Conservation (phyloP, 2,329 filamentous ascomycete genomes). For the Cladosporium velox region DNA sequence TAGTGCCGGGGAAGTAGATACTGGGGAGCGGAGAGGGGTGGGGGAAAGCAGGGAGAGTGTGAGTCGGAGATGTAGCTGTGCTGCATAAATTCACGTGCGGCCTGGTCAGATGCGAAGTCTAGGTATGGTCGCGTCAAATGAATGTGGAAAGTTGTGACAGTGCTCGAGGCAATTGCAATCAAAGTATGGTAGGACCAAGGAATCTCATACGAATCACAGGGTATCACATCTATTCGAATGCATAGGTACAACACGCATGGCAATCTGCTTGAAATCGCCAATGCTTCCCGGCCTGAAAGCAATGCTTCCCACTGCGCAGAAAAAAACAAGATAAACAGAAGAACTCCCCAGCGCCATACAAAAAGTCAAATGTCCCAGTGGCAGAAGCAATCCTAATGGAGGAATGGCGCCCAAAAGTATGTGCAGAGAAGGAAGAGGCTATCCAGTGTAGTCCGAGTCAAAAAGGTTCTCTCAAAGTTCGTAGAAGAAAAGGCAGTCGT, state of each 20-base stretch:
- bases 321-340: background rate
- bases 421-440: conserved; percentile 2
- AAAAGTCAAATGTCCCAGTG: background rate
- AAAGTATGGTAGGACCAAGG: background rate
- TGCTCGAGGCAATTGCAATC: background rate
- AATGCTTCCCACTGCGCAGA: background rate
- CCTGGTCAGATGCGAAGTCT: too few species aligned
- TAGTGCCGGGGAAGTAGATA: background rate
- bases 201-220: conserved; percentile 18
- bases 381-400: background rate
- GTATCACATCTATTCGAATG: conserved; percentile 17
- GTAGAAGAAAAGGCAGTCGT: conserved; percentile 3
- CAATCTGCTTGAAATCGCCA: background rate
- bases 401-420: background rate
- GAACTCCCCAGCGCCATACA: conserved; percentile 13
- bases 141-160: too few species aligned
- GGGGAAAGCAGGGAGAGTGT: background rate
- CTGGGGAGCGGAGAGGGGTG: conserved; percentile 1
- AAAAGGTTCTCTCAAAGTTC: conserved; percentile 9
- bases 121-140: too few species aligned
- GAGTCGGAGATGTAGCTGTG: background rate
- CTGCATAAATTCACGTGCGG: background rate
- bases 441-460: conserved; percentile 5
- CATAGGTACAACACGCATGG: background rate
- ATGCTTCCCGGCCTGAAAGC: background rate